Evolutionary conservation across 106 monocot genomes (phyloP).

Genomic region (Acanthochlamys bracteata): DNA sequence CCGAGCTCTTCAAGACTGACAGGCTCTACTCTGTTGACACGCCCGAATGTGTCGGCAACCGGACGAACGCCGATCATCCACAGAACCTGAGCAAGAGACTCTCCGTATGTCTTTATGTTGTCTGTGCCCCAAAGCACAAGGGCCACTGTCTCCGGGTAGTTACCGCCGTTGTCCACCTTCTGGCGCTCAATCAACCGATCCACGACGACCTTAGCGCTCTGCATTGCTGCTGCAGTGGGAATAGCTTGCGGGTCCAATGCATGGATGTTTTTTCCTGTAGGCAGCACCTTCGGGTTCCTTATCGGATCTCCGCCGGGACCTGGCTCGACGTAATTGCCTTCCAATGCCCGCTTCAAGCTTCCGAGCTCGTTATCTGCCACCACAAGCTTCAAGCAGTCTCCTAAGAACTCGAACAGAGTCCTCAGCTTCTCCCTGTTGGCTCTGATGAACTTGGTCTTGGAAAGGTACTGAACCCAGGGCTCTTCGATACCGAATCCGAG

Average conservation of each 20-base stretch:
- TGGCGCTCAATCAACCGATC: slow-evolving; percentile 66
- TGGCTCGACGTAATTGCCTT: slow-evolving; percentile 59
- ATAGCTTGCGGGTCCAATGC: slow-evolving; percentile 76
- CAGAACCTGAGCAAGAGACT: slow-evolving; percentile 68
- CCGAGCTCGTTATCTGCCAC: slow-evolving; percentile 65
- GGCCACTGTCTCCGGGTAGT: slow-evolving; percentile 64
- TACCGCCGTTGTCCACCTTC: slow-evolving; percentile 62
- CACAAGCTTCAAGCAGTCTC: slow-evolving; percentile 54
- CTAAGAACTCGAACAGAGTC: slow-evolving; percentile 47
- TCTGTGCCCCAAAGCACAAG: slow-evolving; percentile 77
- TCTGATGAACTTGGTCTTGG: slow-evolving; percentile 63
- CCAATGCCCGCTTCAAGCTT: slow-evolving; percentile 59
- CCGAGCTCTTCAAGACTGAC: slow-evolving; percentile 79
- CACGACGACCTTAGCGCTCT: slow-evolving; percentile 75
- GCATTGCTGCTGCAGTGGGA: slow-evolving; percentile 64
- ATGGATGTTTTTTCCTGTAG: slow-evolving; percentile 90
- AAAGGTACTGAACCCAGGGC: slow-evolving; percentile 75
- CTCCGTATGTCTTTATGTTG: slow-evolving; percentile 80
- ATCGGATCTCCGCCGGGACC: slow-evolving; percentile 86
- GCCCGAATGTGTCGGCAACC: slow-evolving; percentile 57
- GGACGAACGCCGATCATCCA: slow-evolving; percentile 78
- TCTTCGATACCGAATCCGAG: slow-evolving; percentile 65
- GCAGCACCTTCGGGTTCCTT: slow-evolving; percentile 71
- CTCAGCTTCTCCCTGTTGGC: slow-evolving; percentile 72
- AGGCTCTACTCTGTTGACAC: slow-evolving; percentile 58